These are phyloP conservation scores for Cucumis hystrix DNA, from an alignment of 306 rosid species.

Conservation along the genomic window DNA sequence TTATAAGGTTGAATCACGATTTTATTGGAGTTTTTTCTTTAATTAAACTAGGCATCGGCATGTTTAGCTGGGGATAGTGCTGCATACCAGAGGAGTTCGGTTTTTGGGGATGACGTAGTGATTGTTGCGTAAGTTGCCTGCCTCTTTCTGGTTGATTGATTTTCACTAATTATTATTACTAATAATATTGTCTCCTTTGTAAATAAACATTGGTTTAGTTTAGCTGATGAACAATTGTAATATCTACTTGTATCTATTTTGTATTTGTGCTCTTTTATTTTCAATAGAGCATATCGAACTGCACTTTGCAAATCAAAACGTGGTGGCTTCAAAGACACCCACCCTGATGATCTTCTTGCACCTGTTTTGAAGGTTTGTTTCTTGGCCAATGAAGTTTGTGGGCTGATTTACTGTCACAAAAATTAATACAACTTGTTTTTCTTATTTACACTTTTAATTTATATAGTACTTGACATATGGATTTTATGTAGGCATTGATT, in stretches of 20 bases:
- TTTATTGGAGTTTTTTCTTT: neutral
- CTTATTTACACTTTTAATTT: neutral
- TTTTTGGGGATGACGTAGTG: conserved; percentile 80
- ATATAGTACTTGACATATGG: neutral
- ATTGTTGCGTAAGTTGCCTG: conserved; percentile 75
- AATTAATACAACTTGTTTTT: neutral
- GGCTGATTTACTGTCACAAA: neutral
- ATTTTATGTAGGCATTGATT: conserved; percentile 42
- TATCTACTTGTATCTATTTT: neutral
- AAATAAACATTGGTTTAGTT: neutral
- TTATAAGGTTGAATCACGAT: neutral
- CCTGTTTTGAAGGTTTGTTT: conserved; percentile 75
- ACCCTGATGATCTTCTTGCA: conserved; percentile 83
- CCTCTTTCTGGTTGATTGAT: neutral
- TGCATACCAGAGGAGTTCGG: conserved; percentile 59
- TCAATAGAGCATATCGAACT: conserved; percentile 66
- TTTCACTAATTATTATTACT: neutral
- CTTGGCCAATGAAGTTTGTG: neutral
- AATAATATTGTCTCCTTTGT: neutral
- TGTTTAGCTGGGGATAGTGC: conserved; percentile 92
- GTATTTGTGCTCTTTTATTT: neutral
- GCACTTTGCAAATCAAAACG: conserved; percentile 79
- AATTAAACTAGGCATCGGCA: conserved; percentile 40
- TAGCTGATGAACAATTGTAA: neutral
- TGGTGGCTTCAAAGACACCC: conserved; percentile 86